Conservation (phyloP, 768 basidiomycete species). For the Phylloporus arenicola region DNA sequence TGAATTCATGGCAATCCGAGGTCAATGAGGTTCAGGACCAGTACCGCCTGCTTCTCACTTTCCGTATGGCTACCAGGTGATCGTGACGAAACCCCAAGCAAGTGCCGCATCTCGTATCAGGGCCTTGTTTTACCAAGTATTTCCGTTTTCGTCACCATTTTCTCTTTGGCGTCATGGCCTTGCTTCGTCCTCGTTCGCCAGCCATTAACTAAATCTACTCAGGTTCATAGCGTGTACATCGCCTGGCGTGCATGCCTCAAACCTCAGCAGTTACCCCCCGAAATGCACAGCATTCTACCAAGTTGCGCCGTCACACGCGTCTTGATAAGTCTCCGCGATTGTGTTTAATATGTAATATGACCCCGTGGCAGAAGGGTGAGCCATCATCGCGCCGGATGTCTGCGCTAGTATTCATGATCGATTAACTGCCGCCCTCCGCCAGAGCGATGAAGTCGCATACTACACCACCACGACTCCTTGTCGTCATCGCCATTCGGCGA, state of each 20-base stretch:
- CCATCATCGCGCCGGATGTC: slow-evolving; percentile 21
- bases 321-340: slow-evolving; percentile 18
- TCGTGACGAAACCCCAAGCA: slow-evolving; percentile 1
- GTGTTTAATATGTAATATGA: slow-evolving; percentile 25
- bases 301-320: slow-evolving; percentile 23
- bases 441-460: slow-evolving; percentile 22
- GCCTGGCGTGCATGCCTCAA: slow-evolving; percentile 22
- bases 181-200: slow-evolving; percentile 19
- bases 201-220: slow-evolving; percentile 14
- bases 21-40: neutral
- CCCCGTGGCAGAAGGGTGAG: slow-evolving; percentile 18
- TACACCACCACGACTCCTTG: slow-evolving; percentile 12
- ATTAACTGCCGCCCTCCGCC: slow-evolving; percentile 19
- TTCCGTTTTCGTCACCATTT: slow-evolving; percentile 1
- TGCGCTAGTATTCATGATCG: slow-evolving; percentile 15
- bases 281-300: slow-evolving; percentile 12
- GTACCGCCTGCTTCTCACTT: slow-evolving; percentile 1
- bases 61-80: slow-evolving; percentile 1
- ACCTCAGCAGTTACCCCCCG: slow-evolving; percentile 10
- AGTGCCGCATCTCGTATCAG: slow-evolving; percentile 4
- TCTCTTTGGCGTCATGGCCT: slow-evolving; percentile 13
- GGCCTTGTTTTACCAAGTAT: slow-evolving; percentile 7
- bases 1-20: slow-evolving; percentile 6
- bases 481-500: slow-evolving; percentile 24
- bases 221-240: slow-evolving; percentile 18